A percentile compares a stretch with the other conserved stretches of the same genome.
These are phyloP conservation scores for Boletus reticulatus DNA, from an alignment of 768 basidiomycete species.

Conservation along the genomic window DNA sequence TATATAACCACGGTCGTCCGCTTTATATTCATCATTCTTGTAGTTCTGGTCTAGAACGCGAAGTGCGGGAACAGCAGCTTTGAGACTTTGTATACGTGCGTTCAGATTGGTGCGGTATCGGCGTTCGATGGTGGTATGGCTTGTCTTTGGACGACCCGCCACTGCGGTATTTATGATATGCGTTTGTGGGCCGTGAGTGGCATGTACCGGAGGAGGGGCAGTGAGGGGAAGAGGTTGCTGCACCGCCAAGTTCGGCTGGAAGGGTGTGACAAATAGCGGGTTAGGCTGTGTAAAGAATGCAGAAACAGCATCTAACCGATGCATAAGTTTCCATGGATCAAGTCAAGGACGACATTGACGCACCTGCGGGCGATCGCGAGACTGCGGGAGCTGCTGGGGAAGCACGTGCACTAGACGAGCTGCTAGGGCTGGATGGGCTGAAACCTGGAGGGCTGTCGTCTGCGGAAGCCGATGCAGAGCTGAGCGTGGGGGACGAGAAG, in stretches of 20 bases:
- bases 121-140: conserved; percentile 87
- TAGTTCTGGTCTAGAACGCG: conserved; percentile 64
- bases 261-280: conserved; percentile 30
- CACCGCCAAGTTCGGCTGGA: conserved; percentile 30
- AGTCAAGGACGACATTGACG: not conserved
- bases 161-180: conserved; percentile 18
- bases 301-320: conserved; percentile 23
- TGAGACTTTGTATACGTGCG: conserved; percentile 77
- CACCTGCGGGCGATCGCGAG: conserved; percentile 22
- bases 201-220: conserved; percentile 32
- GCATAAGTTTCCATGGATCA: conserved; percentile 1
- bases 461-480: conserved; percentile 32
- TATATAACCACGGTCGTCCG: conserved; percentile 84
- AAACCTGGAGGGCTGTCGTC: conserved; percentile 26
- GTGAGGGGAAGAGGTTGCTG: conserved; percentile 34
- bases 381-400: conserved; percentile 30
- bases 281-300: conserved; percentile 16
- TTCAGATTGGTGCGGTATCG: conserved; percentile 88
- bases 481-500: conserved; percentile 38
- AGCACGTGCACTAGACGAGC: conserved; percentile 27
- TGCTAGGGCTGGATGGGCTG: conserved; percentile 25
- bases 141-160: conserved; percentile 56
- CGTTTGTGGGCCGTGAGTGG: conserved; percentile 22
- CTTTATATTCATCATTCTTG: conserved; percentile 44
- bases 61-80: conserved; percentile 79